phyloP scores from a whole-genome alignment of 2,329 filamentous ascomycete species.

The Chaetomium globosum region DNA sequence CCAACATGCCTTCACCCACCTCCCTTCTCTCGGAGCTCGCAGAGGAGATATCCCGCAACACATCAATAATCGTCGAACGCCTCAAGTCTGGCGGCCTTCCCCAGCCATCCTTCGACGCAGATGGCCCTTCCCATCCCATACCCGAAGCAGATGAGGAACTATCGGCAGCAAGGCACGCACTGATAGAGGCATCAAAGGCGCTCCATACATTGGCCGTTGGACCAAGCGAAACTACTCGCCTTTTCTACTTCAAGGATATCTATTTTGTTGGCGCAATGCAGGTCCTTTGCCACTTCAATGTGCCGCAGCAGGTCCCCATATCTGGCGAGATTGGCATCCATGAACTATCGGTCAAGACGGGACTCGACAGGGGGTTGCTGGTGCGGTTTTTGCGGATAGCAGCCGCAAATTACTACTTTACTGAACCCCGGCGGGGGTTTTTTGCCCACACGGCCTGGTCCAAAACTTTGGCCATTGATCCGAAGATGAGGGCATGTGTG shows the following conservation, averaged over 20 bases:
- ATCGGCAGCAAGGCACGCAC: slow-evolving; percentile 17
- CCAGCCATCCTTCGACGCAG: slow-evolving; percentile 26
- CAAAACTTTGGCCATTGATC: slow-evolving; percentile 21
- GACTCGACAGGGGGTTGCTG: slow-evolving; percentile 20
- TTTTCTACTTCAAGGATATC: slow-evolving; percentile 22
- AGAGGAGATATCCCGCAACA: slow-evolving; percentile 22
- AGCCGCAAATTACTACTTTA: slow-evolving; percentile 27
- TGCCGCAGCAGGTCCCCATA: slow-evolving; percentile 23
- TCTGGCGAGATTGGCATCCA: neutral
- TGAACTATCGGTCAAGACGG: slow-evolving; percentile 23
- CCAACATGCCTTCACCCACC: neutral
- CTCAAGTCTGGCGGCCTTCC: slow-evolving; percentile 16
- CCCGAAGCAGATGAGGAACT: slow-evolving; percentile 13
- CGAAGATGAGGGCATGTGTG: slow-evolving; percentile 27
- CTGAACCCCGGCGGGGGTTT: slow-evolving; percentile 19
- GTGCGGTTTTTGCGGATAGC: slow-evolving; percentile 25
- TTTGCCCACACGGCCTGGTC: slow-evolving; percentile 28
- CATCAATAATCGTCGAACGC: slow-evolving; percentile 9
- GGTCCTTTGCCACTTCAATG: slow-evolving; percentile 26
- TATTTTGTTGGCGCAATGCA: slow-evolving; percentile 25
- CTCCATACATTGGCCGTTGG: slow-evolving; percentile 27
- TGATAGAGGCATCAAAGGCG: slow-evolving; percentile 27
- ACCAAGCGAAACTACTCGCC: slow-evolving; percentile 19
- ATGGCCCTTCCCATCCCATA: slow-evolving; percentile 19
- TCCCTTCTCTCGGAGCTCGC: slow-evolving; percentile 16